Conservation (phyloP, 23 red algal species). For the Pyropia yezoensis region DNA sequence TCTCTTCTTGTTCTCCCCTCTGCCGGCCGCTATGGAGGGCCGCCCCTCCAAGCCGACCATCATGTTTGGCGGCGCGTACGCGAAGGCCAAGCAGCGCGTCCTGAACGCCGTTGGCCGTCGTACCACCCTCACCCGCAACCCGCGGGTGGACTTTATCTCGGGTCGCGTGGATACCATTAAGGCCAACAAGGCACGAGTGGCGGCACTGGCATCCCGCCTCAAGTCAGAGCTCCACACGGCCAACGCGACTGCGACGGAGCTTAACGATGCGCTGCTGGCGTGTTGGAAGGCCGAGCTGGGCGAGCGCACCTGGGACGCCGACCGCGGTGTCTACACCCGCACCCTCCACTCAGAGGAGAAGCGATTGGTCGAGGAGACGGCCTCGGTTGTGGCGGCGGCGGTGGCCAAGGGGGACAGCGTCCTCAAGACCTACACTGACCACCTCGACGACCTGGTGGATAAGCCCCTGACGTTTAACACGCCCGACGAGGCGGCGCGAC, state of each 20-base stretch:
- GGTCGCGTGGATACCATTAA: slow-evolving; percentile 66
- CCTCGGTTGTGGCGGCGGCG: slow-evolving; percentile 25
- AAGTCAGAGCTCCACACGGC: slow-evolving; percentile 24
- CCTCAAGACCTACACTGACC: slow-evolving; percentile 39
- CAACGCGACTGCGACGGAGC: slow-evolving; percentile 24
- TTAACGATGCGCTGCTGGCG: slow-evolving; percentile 54
- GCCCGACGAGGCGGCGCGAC: slow-evolving; percentile 42
- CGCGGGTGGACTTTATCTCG: slow-evolving; percentile 71
- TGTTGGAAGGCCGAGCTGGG: slow-evolving; percentile 64
- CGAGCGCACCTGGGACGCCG: slow-evolving; percentile 67
- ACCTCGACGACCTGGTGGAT: slow-evolving; percentile 44
- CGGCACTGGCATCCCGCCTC: slow-evolving; percentile 12
- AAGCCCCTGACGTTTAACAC: slow-evolving; percentile 67
- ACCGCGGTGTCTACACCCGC: slow-evolving; percentile 36
- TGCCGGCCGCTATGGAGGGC: too few relatives aligned
- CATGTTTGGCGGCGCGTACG: slow-evolving; percentile 68
- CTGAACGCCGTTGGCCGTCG: slow-evolving; percentile 88
- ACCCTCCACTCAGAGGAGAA: slow-evolving; percentile 59
- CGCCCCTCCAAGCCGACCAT: too few relatives aligned
- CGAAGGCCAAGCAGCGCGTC: slow-evolving; percentile 98
- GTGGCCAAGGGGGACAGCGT: slow-evolving; percentile 45
- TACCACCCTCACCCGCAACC: slow-evolving; percentile 69
- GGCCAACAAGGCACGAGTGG: slow-evolving; percentile 40
- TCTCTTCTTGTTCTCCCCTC: too few relatives aligned
- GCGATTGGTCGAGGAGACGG: slow-evolving; percentile 50